Evolutionary conservation across 2,329 filamentous ascomycete genomes (phyloP).

Genomic region (Aspergillus fijiensis): DNA sequence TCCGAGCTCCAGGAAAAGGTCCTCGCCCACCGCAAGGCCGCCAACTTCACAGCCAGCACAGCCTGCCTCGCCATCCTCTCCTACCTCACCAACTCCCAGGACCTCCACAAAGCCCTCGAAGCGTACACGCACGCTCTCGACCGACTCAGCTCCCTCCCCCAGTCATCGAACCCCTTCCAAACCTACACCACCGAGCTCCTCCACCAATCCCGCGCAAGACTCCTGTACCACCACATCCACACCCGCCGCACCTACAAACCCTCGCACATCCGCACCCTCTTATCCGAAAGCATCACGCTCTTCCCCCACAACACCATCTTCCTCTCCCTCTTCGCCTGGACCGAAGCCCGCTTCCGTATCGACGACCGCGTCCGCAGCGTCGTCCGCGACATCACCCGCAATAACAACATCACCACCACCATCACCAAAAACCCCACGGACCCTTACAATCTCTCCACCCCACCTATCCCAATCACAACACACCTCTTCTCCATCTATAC

Average conservation of each 20-base stretch:
- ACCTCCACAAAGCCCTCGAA: conserved; percentile 39
- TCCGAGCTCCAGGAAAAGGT: conserved; percentile 56
- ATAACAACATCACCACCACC: conserved; percentile 19
- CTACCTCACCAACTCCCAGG: conserved; percentile 57
- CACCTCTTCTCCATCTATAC: conserved; percentile 57
- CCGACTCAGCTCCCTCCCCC: conserved; percentile 44
- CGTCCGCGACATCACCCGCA: conserved; percentile 45
- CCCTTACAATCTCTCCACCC: conserved; percentile 35
- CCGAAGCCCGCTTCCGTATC: conserved; percentile 69
- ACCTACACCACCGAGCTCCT: conserved; percentile 57
- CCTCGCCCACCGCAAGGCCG: conserved; percentile 51
- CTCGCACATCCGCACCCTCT: conserved; percentile 59
- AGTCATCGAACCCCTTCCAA: conserved; percentile 34
- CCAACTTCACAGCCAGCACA: conserved; percentile 55
- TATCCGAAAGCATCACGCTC: conserved; percentile 59
- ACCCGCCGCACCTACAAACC: conserved; percentile 67
- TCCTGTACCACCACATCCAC: conserved; percentile 67
- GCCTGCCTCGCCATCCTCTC: conserved; percentile 65
- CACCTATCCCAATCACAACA: conserved; percentile 41
- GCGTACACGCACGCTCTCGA: conserved; percentile 45
- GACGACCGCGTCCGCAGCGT: conserved; percentile 74
- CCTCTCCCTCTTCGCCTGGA: conserved; percentile 69
- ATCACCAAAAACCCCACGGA: conserved; percentile 19
- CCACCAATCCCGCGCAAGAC: conserved; percentile 65
- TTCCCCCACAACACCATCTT: conserved; percentile 80